Evolutionary conservation across 1,284 basidiomycete genomes (phyloP).

Genomic region (Heliocybe sulcata): DNA sequence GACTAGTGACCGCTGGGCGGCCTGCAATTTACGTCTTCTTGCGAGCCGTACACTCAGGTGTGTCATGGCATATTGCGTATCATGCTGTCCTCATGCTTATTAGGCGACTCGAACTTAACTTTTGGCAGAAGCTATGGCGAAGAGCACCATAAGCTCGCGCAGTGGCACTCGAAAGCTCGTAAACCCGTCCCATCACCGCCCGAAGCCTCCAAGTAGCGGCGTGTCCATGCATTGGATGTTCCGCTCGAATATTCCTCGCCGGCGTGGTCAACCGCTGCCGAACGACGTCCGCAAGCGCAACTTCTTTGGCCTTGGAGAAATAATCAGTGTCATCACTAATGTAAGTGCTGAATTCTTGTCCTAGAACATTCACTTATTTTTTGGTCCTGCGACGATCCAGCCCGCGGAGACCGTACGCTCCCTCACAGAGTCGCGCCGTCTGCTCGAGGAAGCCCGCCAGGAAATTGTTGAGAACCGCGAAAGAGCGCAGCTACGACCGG

Average conservation of each 20-base stretch:
- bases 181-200: neutral
- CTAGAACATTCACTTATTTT: conserved; percentile 4
- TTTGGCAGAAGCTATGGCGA: neutral
- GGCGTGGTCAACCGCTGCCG: conserved; percentile 50
- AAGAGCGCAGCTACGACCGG: conserved; percentile 57
- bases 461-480: conserved; percentile 66
- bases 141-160: neutral
- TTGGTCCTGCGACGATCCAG: conserved; percentile 25
- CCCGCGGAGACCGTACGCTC: conserved; percentile 73
- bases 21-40: neutral
- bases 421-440: conserved; percentile 65
- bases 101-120: neutral
- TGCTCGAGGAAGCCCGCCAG: conserved; percentile 67
- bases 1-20: neutral
- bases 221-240: conserved; percentile 57
- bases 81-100: neutral
- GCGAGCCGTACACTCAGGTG: neutral
- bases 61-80: neutral
- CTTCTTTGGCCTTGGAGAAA: conserved; percentile 75
- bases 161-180: neutral
- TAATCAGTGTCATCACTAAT: conserved; percentile 69
- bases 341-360: conserved; percentile 29
- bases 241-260: conserved; percentile 61
- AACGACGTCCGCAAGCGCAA: conserved; percentile 55
- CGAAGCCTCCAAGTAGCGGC: conserved; percentile 5